Base-by-base conservation (phyloP, 495 filamentous ascomycete species). In the Aspergillus carlsbadensis region DNA sequence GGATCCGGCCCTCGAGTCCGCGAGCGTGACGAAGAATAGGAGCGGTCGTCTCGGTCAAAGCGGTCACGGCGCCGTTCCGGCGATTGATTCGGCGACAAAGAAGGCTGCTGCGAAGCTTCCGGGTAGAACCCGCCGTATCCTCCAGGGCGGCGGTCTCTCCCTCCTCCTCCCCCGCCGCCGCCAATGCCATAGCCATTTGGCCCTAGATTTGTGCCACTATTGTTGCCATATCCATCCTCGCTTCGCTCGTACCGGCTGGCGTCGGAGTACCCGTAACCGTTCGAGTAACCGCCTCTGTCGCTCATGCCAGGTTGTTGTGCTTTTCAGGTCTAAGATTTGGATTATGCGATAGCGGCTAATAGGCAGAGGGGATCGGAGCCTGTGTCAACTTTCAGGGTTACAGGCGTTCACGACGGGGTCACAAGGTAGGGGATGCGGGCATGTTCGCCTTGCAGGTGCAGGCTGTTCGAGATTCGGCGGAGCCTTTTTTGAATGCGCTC, bases 261-360 rank as follows among this genome's bases (percentile, higher is more conserved):
- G 52, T 73, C 73, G 73, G 72, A 65, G 63, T 76, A 70, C 52
- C 72, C 73, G 66, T 76, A 71, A 58, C 75, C 74, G 65, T 77
- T 74, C 31, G 66, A 65, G 65, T 77, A 73, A 41, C 70, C 68
- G 53, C 52, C 65, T 67, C 72, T 65, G 41, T 73, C 73, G 59
- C 70, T 78, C 76, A 78, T 78, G 51, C 63, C 71, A 66, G 57
- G 53, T 53, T 15, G 31, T 48, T 56, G 36, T 7, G 18, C 10
- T 20, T 35, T 31, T 44, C 13, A 14, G 24, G 15, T 35, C 46
- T 15, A n/a, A 13, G 36, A 35, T 54, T 29, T 33, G 31, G 41
- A 33, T 26, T 35, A 37, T 49, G 56, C 22, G 52, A 46, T 26
- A 24, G 10, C 36, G 53, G 35, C 42, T 20, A 24, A 13, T 13